phyloP scores from a whole-genome alignment of 108 stramenopile genomes.

The Skeletonema marinoi region DNA sequence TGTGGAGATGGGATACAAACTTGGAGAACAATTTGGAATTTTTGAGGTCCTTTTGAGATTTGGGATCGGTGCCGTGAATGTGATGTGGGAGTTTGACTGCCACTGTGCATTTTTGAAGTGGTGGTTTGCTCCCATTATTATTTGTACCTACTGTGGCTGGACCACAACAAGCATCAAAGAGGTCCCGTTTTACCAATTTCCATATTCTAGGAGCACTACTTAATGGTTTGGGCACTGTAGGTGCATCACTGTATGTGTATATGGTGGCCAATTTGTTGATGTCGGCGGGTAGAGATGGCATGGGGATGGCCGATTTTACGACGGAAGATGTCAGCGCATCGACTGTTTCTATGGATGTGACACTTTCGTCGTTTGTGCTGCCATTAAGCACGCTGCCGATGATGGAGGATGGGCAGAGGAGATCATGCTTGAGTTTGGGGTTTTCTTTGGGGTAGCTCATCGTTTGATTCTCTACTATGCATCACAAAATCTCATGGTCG shows the following conservation, averaged over 20 bases:
- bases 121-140: background rate
- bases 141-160: background rate
- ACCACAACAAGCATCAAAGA: constrained; percentile 43
- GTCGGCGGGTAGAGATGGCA: background rate
- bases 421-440: constrained; percentile 43
- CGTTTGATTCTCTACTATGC: background rate
- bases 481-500: background rate
- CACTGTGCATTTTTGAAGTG: constrained; percentile 48
- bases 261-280: constrained; percentile 37
- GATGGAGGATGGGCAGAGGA: constrained; percentile 41
- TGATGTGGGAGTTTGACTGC: constrained; percentile 60
- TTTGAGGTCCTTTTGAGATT: constrained; percentile 33
- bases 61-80: constrained; percentile 33
- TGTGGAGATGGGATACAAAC: constrained; percentile 53
- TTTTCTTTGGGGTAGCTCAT: constrained; percentile 40
- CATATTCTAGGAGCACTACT: constrained; percentile 47
- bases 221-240: constrained; percentile 58
- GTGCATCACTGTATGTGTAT: constrained; percentile 76
- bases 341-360: constrained; percentile 1
- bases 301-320: constrained; percentile 20
- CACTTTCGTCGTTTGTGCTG: background rate
- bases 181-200: constrained; percentile 14
- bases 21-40: constrained; percentile 62
- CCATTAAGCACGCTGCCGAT: constrained; percentile 4
- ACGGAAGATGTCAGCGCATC: constrained; percentile 27